Conservation (phyloP, 805 yeast species). For the Ogataea nitratoaversa region DNA sequence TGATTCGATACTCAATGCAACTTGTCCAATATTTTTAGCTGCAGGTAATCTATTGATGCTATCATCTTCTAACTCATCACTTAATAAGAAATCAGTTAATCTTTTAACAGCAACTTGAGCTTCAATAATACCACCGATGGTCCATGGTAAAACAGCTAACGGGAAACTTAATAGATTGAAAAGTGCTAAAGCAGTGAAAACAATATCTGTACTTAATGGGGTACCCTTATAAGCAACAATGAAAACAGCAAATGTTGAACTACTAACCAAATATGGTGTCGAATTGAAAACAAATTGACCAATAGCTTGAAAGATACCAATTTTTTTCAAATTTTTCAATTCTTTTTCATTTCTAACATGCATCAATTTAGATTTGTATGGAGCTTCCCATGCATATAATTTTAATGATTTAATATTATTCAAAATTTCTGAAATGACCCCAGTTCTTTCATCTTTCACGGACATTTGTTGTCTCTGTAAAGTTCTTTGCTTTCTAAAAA, state of each 20-base stretch:
- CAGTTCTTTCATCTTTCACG: constrained; percentile 86
- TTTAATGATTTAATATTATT: constrained; percentile 90
- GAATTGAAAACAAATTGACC: constrained; percentile 75
- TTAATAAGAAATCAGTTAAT: constrained; percentile 64
- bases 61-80: constrained; percentile 79
- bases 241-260: constrained; percentile 83
- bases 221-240: constrained; percentile 44
- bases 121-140: constrained; percentile 80
- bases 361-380: constrained; percentile 69
- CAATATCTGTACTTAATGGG: constrained; percentile 84
- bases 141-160: constrained; percentile 86
- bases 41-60: constrained; percentile 45
- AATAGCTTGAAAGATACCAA: constrained; percentile 69
- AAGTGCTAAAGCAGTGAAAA: constrained; percentile 83
- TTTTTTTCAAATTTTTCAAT: constrained; percentile 65
- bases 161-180: constrained; percentile 92
- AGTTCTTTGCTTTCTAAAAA: constrained; percentile 63
- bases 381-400: constrained; percentile 92
- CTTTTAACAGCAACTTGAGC: constrained; percentile 81
- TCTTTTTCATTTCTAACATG: constrained; percentile 87
- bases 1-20: constrained; percentile 53
- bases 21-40: constrained; percentile 58
- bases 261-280: constrained; percentile 86
- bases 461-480: constrained; percentile 85
- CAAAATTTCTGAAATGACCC: constrained; percentile 81